Conservation (phyloP, 345 rosid genomes). For the Reutealis trisperma region DNA sequence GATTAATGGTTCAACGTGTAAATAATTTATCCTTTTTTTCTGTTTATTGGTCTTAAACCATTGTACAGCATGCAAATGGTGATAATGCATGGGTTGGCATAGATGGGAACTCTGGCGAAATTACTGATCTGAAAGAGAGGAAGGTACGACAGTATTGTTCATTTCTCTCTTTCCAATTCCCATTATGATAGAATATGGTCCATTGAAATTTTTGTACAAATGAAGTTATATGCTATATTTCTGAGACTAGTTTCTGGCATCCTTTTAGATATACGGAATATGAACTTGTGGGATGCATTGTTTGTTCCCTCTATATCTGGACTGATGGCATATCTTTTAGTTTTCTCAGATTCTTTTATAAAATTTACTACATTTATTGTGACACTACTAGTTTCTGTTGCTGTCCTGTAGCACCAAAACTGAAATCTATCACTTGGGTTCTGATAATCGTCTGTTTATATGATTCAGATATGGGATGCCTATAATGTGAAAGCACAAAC, state of each 20-base stretch:
- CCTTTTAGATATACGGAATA: not conserved
- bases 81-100: slow-evolving; percentile 97
- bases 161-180: not conserved
- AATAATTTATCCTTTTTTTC: not conserved
- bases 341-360: not conserved
- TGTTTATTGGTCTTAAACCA: slow-evolving; percentile 1
- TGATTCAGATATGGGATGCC: slow-evolving; percentile 85
- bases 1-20: not conserved
- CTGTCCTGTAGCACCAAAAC: not conserved
- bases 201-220: not conserved
- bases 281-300: not conserved
- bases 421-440: not conserved
- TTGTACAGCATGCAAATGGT: slow-evolving; percentile 83
- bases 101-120: slow-evolving; percentile 87
- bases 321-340: not conserved
- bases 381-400: not conserved
- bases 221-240: not conserved
- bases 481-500: slow-evolving; percentile 95
- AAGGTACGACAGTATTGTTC: slow-evolving; percentile 46
- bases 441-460: not conserved
- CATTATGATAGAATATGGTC: not conserved
- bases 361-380: not conserved
- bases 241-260: not conserved
- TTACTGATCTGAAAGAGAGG: slow-evolving; percentile 83
- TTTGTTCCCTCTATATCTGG: not conserved